A percentile compares a stretch with the other conserved stretches of the same genome.
Evolutionary conservation across 202 grass and related monocot species (phyloP).

Genomic region (Schoenoplectus tabernaemontani): DNA sequence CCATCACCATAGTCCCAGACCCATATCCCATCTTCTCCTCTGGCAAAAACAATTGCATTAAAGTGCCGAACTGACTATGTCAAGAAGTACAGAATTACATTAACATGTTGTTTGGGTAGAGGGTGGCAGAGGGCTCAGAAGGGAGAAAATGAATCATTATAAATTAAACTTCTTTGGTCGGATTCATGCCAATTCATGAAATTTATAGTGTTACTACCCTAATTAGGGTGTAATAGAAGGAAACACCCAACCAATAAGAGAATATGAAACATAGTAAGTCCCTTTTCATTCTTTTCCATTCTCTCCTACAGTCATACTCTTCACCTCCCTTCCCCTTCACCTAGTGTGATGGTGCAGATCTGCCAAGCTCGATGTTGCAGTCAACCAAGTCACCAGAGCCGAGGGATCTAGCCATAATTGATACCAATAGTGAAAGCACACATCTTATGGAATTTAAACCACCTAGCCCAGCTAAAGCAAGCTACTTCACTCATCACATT

Average conservation of each 20-base stretch:
- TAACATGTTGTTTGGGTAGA: neutral
- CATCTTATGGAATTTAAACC: too few species aligned
- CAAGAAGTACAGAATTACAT: conserved; percentile 11
- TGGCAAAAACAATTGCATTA: conserved; percentile 23
- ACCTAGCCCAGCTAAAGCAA: too few species aligned
- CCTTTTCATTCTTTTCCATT: neutral
- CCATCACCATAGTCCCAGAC: conserved; percentile 33
- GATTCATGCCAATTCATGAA: neutral
- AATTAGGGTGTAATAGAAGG: neutral
- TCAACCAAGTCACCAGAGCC: too few species aligned
- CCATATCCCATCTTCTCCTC: conserved; percentile 71
- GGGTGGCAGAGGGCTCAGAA: neutral
- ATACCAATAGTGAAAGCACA: too few species aligned
- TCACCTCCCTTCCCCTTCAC: neutral
- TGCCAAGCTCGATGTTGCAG: too few species aligned
- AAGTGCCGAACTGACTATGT: neutral
- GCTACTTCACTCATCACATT: too few species aligned
- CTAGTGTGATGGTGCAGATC: too few species aligned
- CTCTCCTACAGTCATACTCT: neutral
- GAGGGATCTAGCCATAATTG: too few species aligned
- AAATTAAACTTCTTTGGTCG: neutral
- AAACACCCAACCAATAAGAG: neutral
- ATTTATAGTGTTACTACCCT: neutral
- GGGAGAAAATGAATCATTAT: neutral
- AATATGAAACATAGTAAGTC: neutral